phyloP scores from a whole-genome alignment of 441 rosid genomes.

The Eruca vesicaria region DNA sequence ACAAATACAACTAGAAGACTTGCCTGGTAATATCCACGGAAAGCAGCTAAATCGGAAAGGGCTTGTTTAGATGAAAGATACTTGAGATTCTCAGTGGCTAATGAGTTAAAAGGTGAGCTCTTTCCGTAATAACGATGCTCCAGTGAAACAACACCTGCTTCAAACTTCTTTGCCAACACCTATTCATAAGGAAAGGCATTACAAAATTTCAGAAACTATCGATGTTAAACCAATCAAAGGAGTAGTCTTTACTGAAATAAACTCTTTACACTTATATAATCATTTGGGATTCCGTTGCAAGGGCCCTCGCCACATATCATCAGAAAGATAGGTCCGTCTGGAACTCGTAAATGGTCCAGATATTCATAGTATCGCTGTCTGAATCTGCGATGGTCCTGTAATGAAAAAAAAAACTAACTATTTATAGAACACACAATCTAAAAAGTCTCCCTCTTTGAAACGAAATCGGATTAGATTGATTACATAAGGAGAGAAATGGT shows the following conservation, averaged over 20 bases:
- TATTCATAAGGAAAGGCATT: conserved; percentile 12
- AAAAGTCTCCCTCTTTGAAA: neutral
- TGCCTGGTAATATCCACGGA: conserved; percentile 83
- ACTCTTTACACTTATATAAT: conserved; percentile 62
- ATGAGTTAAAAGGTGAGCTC: conserved; percentile 76
- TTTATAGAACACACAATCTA: neutral
- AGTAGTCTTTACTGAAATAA: neutral
- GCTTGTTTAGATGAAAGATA: conserved; percentile 94
- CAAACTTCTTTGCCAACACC: conserved; percentile 95
- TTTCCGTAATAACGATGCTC: conserved; percentile 98
- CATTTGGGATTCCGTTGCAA: conserved; percentile 77
- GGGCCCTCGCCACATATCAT: conserved; percentile 80
- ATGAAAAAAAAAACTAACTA: neutral
- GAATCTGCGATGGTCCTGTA: conserved; percentile 71
- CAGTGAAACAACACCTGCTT: conserved; percentile 89
- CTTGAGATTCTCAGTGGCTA: conserved; percentile 67
- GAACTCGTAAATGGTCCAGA: conserved; percentile 58
- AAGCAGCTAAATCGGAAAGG: conserved; percentile 84
- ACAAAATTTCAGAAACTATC: neutral
- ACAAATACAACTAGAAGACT: neutral
- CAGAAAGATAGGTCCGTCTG: conserved; percentile 82
- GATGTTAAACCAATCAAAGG: neutral
- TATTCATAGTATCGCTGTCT: conserved; percentile 80
- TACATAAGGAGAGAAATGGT: conserved; percentile 42
- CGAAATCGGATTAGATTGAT: neutral